phyloP scores from a whole-genome alignment of 2,329 filamentous ascomycete genomes.

The Epichloe sibirici region DNA sequence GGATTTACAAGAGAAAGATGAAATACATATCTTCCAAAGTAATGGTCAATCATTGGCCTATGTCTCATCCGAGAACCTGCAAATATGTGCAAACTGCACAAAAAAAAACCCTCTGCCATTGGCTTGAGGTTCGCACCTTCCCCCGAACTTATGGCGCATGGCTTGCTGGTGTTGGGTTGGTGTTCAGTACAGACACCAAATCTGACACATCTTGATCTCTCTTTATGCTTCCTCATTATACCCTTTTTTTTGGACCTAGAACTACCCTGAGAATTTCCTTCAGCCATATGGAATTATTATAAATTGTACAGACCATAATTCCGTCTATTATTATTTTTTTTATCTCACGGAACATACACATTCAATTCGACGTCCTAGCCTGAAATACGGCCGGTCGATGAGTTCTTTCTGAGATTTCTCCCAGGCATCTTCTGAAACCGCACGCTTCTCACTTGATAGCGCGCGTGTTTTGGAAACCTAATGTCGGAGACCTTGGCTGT shows the following conservation, averaged over 20 bases:
- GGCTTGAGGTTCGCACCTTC: not conserved
- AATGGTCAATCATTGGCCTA: not conserved
- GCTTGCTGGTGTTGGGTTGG: not conserved
- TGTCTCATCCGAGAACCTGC: not conserved
- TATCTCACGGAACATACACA: not conserved
- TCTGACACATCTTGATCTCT: not conserved
- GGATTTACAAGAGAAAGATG: not conserved
- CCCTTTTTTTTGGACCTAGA: not conserved
- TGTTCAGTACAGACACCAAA: not conserved
- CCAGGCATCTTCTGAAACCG: not conserved
- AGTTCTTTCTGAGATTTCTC: not conserved
- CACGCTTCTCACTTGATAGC: not conserved
- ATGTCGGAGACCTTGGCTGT: constrained; percentile 11
- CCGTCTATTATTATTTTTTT: not conserved
- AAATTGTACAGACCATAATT: not conserved
- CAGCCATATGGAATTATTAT: not conserved
- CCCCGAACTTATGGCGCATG: not conserved
- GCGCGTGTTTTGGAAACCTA: not conserved
- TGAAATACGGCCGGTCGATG: not conserved
- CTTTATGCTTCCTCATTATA: too few species aligned
- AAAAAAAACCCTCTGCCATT: not conserved
- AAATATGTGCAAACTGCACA: not conserved
- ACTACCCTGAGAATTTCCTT: not conserved
- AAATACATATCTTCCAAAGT: not conserved
- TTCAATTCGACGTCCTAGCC: not conserved